These are phyloP conservation scores for Paxillus ammoniavirescens DNA, from an alignment of 768 basidiomycete species.

Conservation along the genomic window DNA sequence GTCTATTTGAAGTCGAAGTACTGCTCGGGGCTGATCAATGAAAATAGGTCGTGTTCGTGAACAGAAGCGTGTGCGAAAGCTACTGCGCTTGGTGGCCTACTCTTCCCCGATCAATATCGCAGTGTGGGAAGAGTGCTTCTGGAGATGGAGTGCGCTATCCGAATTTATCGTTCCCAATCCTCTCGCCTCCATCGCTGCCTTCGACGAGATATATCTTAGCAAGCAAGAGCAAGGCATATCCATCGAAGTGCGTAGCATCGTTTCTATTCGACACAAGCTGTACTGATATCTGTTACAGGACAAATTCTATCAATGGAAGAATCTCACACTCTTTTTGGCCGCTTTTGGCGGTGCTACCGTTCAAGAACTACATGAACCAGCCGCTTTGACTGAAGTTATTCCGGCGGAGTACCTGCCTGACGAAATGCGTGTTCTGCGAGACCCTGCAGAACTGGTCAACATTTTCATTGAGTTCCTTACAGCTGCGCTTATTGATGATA, in stretches of 20 bases:
- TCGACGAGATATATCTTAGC: constrained; percentile 34
- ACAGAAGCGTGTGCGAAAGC: constrained; percentile 76
- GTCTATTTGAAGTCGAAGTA: constrained; percentile 20
- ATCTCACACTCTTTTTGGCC: constrained; percentile 75
- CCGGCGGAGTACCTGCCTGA: constrained; percentile 65
- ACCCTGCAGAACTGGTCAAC: constrained; percentile 57
- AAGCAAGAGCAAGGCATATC: constrained; percentile 38
- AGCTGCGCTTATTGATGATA: constrained; percentile 62
- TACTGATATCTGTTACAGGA: constrained; percentile 45
- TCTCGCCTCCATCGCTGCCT: constrained; percentile 32
- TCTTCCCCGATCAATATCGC: constrained; percentile 69
- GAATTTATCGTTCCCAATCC: constrained; percentile 51
- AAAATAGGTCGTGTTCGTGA: constrained; percentile 67
- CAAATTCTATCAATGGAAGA: constrained; percentile 79
- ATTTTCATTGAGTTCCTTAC: constrained; percentile 68
- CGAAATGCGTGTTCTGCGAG: constrained; percentile 60
- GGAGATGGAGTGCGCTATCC: constrained; percentile 66
- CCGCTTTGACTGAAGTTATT: constrained; percentile 52
- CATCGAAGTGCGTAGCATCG: constrained; percentile 32
- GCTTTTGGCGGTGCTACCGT: constrained; percentile 69
- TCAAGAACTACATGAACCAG: constrained; percentile 48
- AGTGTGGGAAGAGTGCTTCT: constrained; percentile 83
- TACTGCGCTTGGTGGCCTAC: constrained; percentile 61
- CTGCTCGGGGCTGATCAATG: constrained; percentile 2
- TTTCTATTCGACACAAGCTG: background rate